Evolutionary conservation across 257 asterid genomes (phyloP).

Genomic region (Solanum bulbocastanum): DNA sequence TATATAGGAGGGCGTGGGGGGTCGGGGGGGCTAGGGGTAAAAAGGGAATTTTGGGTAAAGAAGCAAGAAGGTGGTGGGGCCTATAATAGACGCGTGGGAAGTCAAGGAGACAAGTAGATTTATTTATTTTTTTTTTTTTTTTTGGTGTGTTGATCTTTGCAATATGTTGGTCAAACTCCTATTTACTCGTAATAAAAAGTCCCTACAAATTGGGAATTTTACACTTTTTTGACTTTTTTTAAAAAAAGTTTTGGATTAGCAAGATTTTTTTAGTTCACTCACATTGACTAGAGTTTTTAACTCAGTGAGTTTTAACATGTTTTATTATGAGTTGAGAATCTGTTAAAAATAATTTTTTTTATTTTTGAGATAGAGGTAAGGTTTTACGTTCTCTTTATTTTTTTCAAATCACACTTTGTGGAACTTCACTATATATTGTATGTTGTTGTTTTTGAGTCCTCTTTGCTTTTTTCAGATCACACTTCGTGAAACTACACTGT

Average conservation of each 20-base stretch:
- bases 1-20: not conserved
- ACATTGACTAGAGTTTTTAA: not conserved
- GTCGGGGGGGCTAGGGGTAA: not conserved
- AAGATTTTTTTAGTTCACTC: not conserved
- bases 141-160: not conserved
- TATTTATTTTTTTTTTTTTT: not conserved
- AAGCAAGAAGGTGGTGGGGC: not conserved
- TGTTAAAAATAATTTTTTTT: not conserved
- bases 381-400: rapidly evolving
- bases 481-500: not conserved
- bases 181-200: not conserved
- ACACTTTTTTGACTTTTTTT: not conserved
- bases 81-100: constrained; percentile 4
- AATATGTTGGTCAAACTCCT: not conserved
- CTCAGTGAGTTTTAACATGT: not conserved
- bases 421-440: too few relatives aligned
- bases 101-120: not conserved
- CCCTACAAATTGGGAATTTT: not conserved
- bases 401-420: not conserved
- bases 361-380: not conserved
- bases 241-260: not conserved
- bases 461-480: too few relatives aligned
- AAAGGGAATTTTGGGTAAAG: not conserved
- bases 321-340: not conserved
- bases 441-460: not conserved